Evolutionary conservation across 163 green algal species (phyloP).

Genomic region (Scenedesmus sp.): DNA sequence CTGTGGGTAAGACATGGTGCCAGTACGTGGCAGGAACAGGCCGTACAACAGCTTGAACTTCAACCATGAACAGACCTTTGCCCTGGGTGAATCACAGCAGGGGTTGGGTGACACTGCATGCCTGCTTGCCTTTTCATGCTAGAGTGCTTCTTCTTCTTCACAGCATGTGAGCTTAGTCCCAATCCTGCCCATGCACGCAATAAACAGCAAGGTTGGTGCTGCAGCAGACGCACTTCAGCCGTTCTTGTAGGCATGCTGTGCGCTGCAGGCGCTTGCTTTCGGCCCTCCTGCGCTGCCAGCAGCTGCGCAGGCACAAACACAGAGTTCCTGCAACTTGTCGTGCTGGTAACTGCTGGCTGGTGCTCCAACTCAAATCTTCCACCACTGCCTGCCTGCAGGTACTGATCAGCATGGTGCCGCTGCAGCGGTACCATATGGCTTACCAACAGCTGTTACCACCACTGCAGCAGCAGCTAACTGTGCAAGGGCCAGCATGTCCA

Average conservation of each 20-base stretch:
- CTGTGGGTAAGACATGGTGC: neutral
- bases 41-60: neutral
- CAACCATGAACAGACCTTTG: too few relatives aligned
- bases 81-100: too few relatives aligned
- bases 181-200: neutral
- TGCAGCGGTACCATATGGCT: neutral
- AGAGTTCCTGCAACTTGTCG: neutral
- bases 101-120: too few relatives aligned
- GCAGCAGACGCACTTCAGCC: neutral
- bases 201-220: too few relatives aligned
- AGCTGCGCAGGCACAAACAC: neutral
- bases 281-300: too few relatives aligned
- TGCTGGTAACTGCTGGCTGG: too few relatives aligned
- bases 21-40: neutral
- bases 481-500: neutral
- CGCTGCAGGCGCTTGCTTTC: neutral
- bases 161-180: too few relatives aligned
- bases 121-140: too few relatives aligned
- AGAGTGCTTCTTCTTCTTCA: too few relatives aligned
- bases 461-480: conserved; percentile 19
- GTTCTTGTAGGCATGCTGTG: neutral
- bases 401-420: neutral
- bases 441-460: neutral
- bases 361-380: neutral
- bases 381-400: neutral